Evolutionary conservation across 495 filamentous ascomycete genomes (phyloP), one percentile per base, ranked within the genome.

Genomic region (Polyplosphaeria fusca): DNA sequence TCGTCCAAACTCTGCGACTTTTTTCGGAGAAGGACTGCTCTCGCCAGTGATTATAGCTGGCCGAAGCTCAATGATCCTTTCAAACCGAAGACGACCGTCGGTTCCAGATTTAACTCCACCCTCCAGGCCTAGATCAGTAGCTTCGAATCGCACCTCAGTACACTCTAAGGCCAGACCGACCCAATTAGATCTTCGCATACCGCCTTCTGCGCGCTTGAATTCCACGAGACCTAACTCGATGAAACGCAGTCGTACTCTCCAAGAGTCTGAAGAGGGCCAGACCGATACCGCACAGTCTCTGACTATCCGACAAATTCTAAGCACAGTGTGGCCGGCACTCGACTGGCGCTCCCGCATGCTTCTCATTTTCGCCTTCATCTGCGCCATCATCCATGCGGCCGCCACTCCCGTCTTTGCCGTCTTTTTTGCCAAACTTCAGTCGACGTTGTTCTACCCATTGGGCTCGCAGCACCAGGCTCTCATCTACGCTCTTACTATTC

Each of bases 401-500:
- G 77, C 82, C 38, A 91, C 85, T 0, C 91, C 93, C 0, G 68
- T 82, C 0, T 96, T 95, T 68, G 87, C 88, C 0, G 88, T 78
- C 57, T 74, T 87, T 27, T 86, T 98, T 32, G 80, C 91, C 2
- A 78, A 86, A 50, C 78, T 98, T 0, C 75, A 95, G 1, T 68
- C 69, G 5, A 82, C 86, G 0, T 87, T 95, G 67, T 90, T 83
- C 67, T 57, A 77, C 5, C 52, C 72, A 9, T 66, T 63, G 0
- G 66, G 73, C 9, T 70, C 75, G 4, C 71, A 70, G 2, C 68
- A 74, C 25, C 51, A 73, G 28, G 79, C 85, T 5, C 70, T 74
- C 51, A 81, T 70, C 55, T 96, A 88, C 82, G 86, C 89, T 2
- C 64, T 87, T 13, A 71, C 74, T 12, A 82, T 95, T 9, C 76